phyloP scores from a whole-genome alignment of 2,329 filamentous ascomycete genomes.

The Cladophialophora exuberans region DNA sequence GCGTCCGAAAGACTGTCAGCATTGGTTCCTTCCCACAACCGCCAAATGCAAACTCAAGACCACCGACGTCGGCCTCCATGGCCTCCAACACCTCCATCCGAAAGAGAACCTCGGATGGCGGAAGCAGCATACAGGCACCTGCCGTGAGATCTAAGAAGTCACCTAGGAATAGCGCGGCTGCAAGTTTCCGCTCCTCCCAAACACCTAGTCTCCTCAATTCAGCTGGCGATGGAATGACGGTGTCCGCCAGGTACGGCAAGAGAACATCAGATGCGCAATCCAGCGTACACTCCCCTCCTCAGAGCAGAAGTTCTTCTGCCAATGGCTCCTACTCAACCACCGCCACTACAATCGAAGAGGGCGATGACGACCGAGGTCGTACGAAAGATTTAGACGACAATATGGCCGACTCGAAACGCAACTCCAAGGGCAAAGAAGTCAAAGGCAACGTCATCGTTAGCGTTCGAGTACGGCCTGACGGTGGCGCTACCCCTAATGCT shows the following conservation, averaged over 20 bases:
- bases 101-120: constrained; percentile 50
- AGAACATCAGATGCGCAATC: constrained; percentile 75
- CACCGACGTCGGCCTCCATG: constrained; percentile 60
- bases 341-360: constrained; percentile 84
- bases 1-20: constrained; percentile 83
- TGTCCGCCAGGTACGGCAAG: constrained; percentile 62
- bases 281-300: constrained; percentile 78
- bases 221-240: constrained; percentile 74
- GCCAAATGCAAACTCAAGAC: constrained; percentile 67
- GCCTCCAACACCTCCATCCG: constrained; percentile 39
- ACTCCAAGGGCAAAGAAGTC: constrained; percentile 61
- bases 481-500: constrained; percentile 62
- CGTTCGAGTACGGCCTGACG: constrained; percentile 87
- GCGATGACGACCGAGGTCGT: constrained; percentile 58
- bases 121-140: constrained; percentile 37
- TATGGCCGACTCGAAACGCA: constrained; percentile 37
- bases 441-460: constrained; percentile 97
- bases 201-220: constrained; percentile 79
- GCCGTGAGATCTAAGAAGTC: constrained; percentile 56
- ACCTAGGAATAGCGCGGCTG: constrained; percentile 60
- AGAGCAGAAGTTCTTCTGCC: constrained; percentile 88
- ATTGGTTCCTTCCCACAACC: constrained; percentile 94
- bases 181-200: constrained; percentile 52
- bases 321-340: constrained; percentile 92
- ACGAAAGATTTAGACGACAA: constrained; percentile 37